A percentile compares a stretch with the other conserved stretches of the same genome.
Conservation (phyloP, 2,329 filamentous ascomycete species). For the Monosporascus sp. region DNA sequence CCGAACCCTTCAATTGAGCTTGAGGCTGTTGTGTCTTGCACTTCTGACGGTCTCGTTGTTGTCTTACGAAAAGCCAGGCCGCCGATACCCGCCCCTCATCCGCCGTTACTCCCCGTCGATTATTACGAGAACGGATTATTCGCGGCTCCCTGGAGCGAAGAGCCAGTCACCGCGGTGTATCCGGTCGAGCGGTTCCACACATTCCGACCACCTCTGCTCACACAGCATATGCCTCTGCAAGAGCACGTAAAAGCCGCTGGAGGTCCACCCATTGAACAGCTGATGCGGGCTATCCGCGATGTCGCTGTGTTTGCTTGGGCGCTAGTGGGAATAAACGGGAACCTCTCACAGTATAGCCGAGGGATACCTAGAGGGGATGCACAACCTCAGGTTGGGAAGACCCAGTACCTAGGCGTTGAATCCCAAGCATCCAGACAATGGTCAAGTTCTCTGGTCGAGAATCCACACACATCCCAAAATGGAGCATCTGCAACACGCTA, state of each 20-base stretch:
- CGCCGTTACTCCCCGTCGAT: conserved; percentile 41
- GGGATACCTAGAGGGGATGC: conserved; percentile 61
- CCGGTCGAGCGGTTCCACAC: conserved; percentile 37
- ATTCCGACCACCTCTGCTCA: conserved; percentile 38
- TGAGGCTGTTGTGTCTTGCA: conserved; percentile 87
- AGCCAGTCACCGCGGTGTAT: conserved; percentile 52
- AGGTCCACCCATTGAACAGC: conserved; percentile 53
- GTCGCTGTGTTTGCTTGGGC: conserved; percentile 88
- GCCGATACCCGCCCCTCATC: conserved; percentile 55
- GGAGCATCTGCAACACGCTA: conserved; percentile 5
- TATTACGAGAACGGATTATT: conserved; percentile 59
- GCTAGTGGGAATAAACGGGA: conserved; percentile 73
- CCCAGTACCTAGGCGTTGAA: conserved; percentile 29
- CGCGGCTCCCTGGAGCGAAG: conserved; percentile 71
- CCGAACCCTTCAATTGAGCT: conserved; percentile 56
- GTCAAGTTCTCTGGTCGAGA: conserved; percentile 7
- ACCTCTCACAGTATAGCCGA: conserved; percentile 57
- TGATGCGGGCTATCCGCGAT: conserved; percentile 78
- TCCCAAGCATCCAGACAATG: conserved; percentile 29
- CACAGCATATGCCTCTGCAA: conserved; percentile 39
- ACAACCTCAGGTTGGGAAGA: conserved; percentile 42
- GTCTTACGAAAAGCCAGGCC: conserved; percentile 71
- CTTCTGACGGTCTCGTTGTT: conserved; percentile 81
- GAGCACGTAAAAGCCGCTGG: conserved; percentile 40
- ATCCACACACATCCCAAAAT: conserved; percentile 4